Percentiles rank a stretch among this genome's conserved stretches.
Evolutionary conservation across 2,329 filamentous ascomycete species (phyloP).

Genomic region (Cercospora zeae-maydis): DNA sequence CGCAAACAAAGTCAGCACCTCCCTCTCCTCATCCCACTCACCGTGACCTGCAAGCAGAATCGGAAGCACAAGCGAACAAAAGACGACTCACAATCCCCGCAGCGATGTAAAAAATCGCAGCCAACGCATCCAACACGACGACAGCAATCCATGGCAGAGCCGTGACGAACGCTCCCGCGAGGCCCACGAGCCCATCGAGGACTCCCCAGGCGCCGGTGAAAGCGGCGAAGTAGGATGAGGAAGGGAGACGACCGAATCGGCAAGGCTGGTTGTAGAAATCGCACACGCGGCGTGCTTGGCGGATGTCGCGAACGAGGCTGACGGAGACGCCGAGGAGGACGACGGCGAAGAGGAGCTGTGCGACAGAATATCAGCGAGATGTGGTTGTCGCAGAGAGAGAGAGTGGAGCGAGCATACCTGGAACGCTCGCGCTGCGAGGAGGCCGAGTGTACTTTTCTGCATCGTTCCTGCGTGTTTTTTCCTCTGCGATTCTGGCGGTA

Average conservation of each 20-base stretch:
- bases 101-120: conserved; percentile 20
- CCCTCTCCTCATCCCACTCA: too few species aligned
- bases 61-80: neutral
- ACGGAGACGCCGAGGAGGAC: conserved; percentile 16
- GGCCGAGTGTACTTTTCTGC: conserved; percentile 8
- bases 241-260: conserved; percentile 1
- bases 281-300: neutral
- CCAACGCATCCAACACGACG: conserved; percentile 13
- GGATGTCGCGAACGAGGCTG: neutral
- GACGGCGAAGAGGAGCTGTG: conserved; percentile 12
- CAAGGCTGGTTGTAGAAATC: conserved; percentile 1
- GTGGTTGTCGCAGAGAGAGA: neutral
- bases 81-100: conserved; percentile 16
- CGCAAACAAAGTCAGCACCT: neutral
- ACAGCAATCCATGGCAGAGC: conserved; percentile 11
- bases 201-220: conserved; percentile 19
- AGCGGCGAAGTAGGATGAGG: conserved; percentile 7
- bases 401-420: conserved; percentile 1
- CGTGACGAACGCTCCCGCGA: conserved; percentile 13
- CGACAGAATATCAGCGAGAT: neutral
- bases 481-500: neutral
- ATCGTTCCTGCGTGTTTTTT: neutral
- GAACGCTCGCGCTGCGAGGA: conserved; percentile 9
- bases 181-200: conserved; percentile 15
- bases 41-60: neutral